These are phyloP conservation scores for Fusarium euwallaceae DNA, from an alignment of 2,329 filamentous ascomycete genomes.

Conservation along the genomic window DNA sequence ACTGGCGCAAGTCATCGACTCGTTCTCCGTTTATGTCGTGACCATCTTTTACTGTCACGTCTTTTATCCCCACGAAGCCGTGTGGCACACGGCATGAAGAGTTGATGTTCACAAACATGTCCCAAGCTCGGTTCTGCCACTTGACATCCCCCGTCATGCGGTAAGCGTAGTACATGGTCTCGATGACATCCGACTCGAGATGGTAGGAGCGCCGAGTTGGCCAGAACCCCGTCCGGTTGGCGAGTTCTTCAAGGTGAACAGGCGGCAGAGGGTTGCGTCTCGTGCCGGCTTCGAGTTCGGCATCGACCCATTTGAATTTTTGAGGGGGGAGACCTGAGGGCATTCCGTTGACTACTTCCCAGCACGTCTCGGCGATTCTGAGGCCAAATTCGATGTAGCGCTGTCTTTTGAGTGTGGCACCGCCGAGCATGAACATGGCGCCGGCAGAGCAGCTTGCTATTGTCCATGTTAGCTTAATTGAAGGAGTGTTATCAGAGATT, in stretches of 20 bases:
- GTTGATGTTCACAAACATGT: conserved; percentile 79
- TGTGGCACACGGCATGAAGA: conserved; percentile 71
- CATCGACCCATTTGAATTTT: conserved; percentile 72
- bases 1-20: conserved; percentile 57
- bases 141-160: conserved; percentile 79
- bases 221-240: conserved; percentile 78
- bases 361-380: conserved; percentile 78
- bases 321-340: conserved; percentile 84
- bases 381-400: conserved; percentile 83
- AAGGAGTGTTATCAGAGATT: neutral
- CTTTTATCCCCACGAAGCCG: conserved; percentile 74
- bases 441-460: conserved; percentile 84
- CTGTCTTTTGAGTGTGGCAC: conserved; percentile 73
- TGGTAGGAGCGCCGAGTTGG: conserved; percentile 49
- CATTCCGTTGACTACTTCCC: conserved; percentile 77
- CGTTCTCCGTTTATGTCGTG: conserved; percentile 55
- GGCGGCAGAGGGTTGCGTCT: conserved; percentile 60
- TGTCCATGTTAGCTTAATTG: conserved; percentile 45
- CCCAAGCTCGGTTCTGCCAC: conserved; percentile 89
- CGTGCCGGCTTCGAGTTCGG: conserved; percentile 49
- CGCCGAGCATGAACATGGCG: conserved; percentile 87
- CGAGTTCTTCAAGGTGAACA: conserved; percentile 68
- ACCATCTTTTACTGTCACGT: conserved; percentile 71
- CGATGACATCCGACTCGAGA: conserved; percentile 68
- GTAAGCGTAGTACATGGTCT: conserved; percentile 90